Evolutionary conservation across 2,329 filamentous ascomycete species (phyloP).

Genomic region (Mycocentrospora acerina): DNA sequence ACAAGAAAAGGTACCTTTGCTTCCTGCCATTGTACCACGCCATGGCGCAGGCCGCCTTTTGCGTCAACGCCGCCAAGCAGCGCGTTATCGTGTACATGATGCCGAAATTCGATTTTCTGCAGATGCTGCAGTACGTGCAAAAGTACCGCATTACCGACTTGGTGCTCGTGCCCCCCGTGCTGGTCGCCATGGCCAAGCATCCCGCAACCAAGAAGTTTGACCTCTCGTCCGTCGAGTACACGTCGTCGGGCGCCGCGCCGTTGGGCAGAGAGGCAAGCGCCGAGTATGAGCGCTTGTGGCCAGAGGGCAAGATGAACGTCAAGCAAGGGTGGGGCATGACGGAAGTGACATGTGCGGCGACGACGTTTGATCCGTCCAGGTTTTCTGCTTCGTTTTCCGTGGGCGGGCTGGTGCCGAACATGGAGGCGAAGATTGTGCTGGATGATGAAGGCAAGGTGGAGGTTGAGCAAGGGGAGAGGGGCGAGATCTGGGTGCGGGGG

Average conservation of each 20-base stretch:
- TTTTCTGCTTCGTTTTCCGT: slow-evolving; percentile 53
- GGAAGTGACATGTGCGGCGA: slow-evolving; percentile 70
- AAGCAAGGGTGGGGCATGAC: slow-evolving; percentile 89
- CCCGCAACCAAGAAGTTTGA: slow-evolving; percentile 67
- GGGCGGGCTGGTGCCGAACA: slow-evolving; percentile 70
- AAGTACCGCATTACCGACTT: slow-evolving; percentile 68
- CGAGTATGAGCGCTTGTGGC: slow-evolving; percentile 62
- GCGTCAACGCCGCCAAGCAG: slow-evolving; percentile 59
- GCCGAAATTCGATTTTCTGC: slow-evolving; percentile 72
- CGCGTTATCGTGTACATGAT: slow-evolving; percentile 75
- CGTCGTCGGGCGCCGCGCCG: slow-evolving; percentile 71
- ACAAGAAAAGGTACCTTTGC: slow-evolving; percentile 55
- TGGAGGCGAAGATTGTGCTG: slow-evolving; percentile 64
- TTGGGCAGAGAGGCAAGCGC: slow-evolving; percentile 44
- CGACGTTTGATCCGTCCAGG: slow-evolving; percentile 63
- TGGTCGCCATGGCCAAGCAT: slow-evolving; percentile 72
- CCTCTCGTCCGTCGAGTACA: slow-evolving; percentile 62
- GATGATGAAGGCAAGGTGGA: slow-evolving; percentile 57
- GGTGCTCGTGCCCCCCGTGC: slow-evolving; percentile 71
- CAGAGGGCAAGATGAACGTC: slow-evolving; percentile 51
- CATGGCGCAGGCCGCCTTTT: slow-evolving; percentile 66
- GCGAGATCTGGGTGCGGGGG: slow-evolving; percentile 72
- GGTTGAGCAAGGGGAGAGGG: slow-evolving; percentile 54
- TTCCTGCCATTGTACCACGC: slow-evolving; percentile 66
- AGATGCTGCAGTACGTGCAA: slow-evolving; percentile 69